phyloP scores from a whole-genome alignment of 345 rosid species.

The Arabidopsis arenosa region DNA sequence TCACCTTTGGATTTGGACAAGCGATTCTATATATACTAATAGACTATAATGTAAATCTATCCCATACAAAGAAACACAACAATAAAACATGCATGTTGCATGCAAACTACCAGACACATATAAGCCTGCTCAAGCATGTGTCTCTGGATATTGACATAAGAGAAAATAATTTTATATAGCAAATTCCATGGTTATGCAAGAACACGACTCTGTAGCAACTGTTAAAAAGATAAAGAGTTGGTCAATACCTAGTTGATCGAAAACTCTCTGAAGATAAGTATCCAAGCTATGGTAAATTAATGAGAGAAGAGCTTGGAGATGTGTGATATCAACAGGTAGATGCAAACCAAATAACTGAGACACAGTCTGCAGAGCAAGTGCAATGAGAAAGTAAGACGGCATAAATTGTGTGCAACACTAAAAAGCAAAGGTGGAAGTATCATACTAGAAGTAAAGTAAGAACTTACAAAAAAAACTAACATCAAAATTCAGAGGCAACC shows the following conservation, averaged over 20 bases:
- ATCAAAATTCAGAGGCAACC: constrained; percentile 14
- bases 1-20: not conserved
- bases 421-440: constrained; percentile 20
- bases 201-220: constrained; percentile 15
- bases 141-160: constrained; percentile 11
- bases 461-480: constrained; percentile 18
- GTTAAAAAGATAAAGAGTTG: constrained; percentile 25
- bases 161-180: not conserved
- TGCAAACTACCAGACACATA: constrained; percentile 15
- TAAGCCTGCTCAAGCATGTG: constrained; percentile 32
- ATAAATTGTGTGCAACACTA: constrained; percentile 1
- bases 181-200: constrained; percentile 8
- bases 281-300: constrained; percentile 87
- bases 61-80: constrained; percentile 15
- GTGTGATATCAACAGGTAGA: constrained; percentile 84
- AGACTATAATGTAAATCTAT: not conserved
- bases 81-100: not conserved
- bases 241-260: constrained; percentile 73
- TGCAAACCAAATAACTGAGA: constrained; percentile 90
- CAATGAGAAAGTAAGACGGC: constrained; percentile 27
- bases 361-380: constrained; percentile 71
- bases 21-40: not conserved
- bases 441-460: constrained; percentile 18
- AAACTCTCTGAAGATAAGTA: constrained; percentile 69
- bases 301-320: constrained; percentile 95